These are phyloP conservation scores for Botryotinia narcissicola DNA, from an alignment of 2,329 filamentous ascomycete genomes.

Conservation along the genomic window DNA sequence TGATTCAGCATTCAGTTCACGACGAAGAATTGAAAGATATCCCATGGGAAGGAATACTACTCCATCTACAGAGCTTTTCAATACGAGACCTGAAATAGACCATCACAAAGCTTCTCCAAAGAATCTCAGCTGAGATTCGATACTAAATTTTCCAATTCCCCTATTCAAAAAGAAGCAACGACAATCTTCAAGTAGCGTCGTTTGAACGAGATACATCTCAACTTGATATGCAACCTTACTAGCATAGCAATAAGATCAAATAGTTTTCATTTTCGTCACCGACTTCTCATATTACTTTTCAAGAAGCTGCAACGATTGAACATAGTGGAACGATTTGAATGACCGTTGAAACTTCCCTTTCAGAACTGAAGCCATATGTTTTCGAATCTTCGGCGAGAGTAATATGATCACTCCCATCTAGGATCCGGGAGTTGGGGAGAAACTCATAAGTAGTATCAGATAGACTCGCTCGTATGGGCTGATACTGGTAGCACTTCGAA, in stretches of 20 bases:
- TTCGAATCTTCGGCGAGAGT: too few species aligned
- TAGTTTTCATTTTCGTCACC: too few species aligned
- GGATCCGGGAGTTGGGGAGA: neutral
- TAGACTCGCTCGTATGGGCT: neutral
- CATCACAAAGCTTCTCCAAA: neutral
- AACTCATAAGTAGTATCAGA: neutral
- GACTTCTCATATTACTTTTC: neutral
- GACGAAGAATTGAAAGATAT: neutral
- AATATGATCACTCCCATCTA: fast-evolving
- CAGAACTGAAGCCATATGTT: neutral
- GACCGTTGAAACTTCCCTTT: neutral
- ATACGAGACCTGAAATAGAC: too few species aligned
- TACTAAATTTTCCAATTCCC: neutral
- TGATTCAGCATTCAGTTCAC: neutral
- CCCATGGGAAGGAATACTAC: neutral
- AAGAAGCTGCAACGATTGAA: neutral
- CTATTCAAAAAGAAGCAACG: neutral
- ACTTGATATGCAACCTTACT: neutral
- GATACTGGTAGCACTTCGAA: neutral
- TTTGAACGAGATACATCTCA: neutral
- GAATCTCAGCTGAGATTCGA: neutral
- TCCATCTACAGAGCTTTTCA: neutral
- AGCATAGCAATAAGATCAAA: neutral
- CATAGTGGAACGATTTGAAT: neutral
- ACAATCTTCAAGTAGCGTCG: neutral